Conservation (phyloP, 176 grass and related monocot species). For the Elymus sibiricus region DNA sequence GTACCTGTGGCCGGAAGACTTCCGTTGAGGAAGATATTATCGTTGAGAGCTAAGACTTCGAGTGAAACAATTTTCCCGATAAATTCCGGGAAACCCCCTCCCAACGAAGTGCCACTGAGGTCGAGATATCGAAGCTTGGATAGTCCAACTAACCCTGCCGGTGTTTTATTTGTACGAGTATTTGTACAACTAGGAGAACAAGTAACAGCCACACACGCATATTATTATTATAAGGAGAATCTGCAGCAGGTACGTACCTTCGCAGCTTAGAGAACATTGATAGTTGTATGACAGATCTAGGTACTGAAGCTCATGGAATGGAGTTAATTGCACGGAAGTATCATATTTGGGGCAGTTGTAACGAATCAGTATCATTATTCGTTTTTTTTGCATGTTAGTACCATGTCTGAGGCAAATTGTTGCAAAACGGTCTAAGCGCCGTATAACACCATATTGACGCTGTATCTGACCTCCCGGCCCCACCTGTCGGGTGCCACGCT, state of each 20-base stretch:
- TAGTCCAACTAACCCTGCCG: not conserved
- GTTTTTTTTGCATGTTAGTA: no score
- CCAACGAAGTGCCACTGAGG: not conserved
- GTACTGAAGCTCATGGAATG: not conserved
- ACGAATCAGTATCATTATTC: no score
- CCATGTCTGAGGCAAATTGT: no score
- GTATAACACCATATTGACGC: no score
- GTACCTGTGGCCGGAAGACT: not conserved
- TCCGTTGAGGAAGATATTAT: not conserved
- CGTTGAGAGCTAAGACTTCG: not conserved
- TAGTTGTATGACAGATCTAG: not conserved
- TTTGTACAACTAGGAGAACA: no score
- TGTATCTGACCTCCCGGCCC: no score
- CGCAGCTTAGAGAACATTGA: not conserved
- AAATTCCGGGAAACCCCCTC: not conserved
- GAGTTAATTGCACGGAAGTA: no score
- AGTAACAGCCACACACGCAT: not conserved
- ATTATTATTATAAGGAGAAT: not conserved
- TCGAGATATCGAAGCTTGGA: constrained; percentile 8
- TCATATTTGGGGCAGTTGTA: no score
- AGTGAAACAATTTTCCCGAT: not conserved
- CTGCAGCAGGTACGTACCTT: not conserved
- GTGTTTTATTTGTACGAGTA: no score
- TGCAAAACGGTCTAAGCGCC: no score
- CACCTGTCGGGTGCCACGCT: no score